Percentiles rank a stretch among this genome's conserved stretches.
Evolutionary conservation across 306 rosid genomes (phyloP).

Genomic region (Dryas octopetala): DNA sequence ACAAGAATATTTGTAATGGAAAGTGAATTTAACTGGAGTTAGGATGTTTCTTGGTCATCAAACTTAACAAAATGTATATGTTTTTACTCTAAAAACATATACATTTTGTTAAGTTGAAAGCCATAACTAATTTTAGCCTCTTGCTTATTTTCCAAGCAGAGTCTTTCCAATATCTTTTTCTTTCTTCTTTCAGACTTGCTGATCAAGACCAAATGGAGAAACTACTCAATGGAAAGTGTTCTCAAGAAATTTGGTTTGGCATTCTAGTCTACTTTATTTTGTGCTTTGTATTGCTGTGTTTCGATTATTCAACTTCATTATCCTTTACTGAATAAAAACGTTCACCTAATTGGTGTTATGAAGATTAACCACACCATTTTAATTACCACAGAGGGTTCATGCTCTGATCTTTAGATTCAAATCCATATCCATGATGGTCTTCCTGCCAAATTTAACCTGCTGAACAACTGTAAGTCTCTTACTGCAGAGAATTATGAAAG

Average conservation of each 20-base stretch:
- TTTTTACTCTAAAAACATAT: too few species aligned
- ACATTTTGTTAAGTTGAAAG: too few species aligned
- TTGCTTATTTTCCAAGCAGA: too few species aligned
- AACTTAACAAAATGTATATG: too few species aligned
- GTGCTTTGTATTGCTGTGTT: conserved; percentile 28
- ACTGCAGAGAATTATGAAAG: conserved; percentile 45
- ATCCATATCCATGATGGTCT: conserved; percentile 52
- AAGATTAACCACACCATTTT: conserved; percentile 19
- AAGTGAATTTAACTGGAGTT: too few species aligned
- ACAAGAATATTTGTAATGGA: too few species aligned
- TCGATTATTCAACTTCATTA: conserved; percentile 40
- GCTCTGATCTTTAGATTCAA: conserved; percentile 58
- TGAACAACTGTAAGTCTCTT: conserved; percentile 52
- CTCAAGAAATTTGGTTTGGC: conserved; percentile 42
- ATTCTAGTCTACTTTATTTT: conserved; percentile 43
- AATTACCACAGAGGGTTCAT: conserved; percentile 30
- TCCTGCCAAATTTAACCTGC: conserved; percentile 69
- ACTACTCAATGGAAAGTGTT: conserved; percentile 23
- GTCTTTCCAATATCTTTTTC: too few species aligned
- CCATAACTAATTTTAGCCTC: too few species aligned
- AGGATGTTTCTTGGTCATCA: too few species aligned
- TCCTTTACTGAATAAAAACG: conserved; percentile 20
- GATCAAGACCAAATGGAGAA: conserved; percentile 10
- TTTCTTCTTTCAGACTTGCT: not conserved
- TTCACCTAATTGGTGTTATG: conserved; percentile 10